phyloP scores from a whole-genome alignment of 352 stramenopile genomes.

The Pythium aristosporum region DNA sequence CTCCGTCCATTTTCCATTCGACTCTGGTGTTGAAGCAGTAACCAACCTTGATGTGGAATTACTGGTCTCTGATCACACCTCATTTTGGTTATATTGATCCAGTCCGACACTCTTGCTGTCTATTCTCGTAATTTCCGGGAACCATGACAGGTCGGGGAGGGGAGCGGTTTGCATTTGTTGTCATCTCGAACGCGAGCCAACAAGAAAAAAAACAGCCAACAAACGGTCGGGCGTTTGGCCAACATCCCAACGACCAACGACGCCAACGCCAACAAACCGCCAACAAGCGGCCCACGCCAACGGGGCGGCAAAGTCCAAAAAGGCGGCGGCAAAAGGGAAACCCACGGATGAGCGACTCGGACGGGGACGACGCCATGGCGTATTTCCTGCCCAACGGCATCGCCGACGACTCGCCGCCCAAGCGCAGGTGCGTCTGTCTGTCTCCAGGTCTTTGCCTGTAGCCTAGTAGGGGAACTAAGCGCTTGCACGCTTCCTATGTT shows the following conservation, averaged over 20 bases:
- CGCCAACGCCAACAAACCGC: slow-evolving; percentile 1
- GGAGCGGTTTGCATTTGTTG: neutral
- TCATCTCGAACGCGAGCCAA: neutral
- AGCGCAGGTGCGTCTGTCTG: slow-evolving; percentile 42
- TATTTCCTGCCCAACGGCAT: slow-evolving; percentile 88
- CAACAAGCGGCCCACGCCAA: slow-evolving; percentile 1
- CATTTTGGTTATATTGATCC: neutral
- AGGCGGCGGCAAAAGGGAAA: neutral
- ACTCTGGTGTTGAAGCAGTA: neutral
- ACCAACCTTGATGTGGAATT: slow-evolving; percentile 2
- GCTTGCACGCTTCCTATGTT: neutral
- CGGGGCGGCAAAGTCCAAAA: neutral
- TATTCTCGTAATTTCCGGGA: slow-evolving; percentile 18
- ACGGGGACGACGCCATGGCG: slow-evolving; percentile 62
- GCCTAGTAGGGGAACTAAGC: too few species aligned
- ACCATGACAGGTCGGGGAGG: neutral
- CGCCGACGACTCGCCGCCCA: slow-evolving; percentile 76
- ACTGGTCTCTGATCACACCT: neutral
- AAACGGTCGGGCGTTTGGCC: neutral
- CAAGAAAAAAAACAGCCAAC: slow-evolving; percentile 15
- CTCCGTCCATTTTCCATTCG: neutral
- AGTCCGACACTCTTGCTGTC: neutral
- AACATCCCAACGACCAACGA: slow-evolving; percentile 12
- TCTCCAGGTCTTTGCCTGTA: too few species aligned
- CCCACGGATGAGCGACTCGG: slow-evolving; percentile 38